Evolutionary conservation across 2,329 filamentous ascomycete species (phyloP), one percentile per base, ranked within the genome.

Genomic region (Trichoderma sp.): DNA sequence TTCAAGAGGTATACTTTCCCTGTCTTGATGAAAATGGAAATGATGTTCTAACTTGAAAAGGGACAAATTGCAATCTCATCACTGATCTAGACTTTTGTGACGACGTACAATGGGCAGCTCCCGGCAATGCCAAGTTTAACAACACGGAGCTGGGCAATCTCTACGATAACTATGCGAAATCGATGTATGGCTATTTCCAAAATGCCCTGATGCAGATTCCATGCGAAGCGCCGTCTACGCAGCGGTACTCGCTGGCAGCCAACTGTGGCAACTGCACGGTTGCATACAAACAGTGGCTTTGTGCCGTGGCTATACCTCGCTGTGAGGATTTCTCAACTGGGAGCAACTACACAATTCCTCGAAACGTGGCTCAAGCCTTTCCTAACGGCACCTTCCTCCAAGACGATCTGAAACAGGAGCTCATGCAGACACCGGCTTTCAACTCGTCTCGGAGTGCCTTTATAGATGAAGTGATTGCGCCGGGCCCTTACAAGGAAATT

Each of bases 261-360:
- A 87, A 81, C 73, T 99, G 96, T 83, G 79, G 83, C 55, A 87
- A 96, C 79, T 99, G 96, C 80, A 87, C 84, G 19, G 76, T 78
- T 0, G 93, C 93, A 10, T 99, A 99, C 85, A 97, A 96, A 79
- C 85, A 89, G 76, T 99, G 96, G 96, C 89, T 99, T 24, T 99
- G 96, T 82, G 92, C 93, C 29, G 94, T 98, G 33, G 91, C 89
- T 19, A 96, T 99, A 71, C 96, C 96, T 1, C 92, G 94, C 35
- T 99, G 96, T 82, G 91, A 93, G 76, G 95, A 97, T 81, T 96
- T 92, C 75, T 87, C 85, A 62, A 87, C 84, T 60, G 75, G 78
- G 1, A 82, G 84, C 16, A 65, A 79, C 1, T 81, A 81, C 72
- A 80, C 83, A 1, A 79, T 84, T 35, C 75, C 79, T 24, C 91